Conservation (phyloP, 1,139 yeast species). For the Suhomyces anneliseae region DNA sequence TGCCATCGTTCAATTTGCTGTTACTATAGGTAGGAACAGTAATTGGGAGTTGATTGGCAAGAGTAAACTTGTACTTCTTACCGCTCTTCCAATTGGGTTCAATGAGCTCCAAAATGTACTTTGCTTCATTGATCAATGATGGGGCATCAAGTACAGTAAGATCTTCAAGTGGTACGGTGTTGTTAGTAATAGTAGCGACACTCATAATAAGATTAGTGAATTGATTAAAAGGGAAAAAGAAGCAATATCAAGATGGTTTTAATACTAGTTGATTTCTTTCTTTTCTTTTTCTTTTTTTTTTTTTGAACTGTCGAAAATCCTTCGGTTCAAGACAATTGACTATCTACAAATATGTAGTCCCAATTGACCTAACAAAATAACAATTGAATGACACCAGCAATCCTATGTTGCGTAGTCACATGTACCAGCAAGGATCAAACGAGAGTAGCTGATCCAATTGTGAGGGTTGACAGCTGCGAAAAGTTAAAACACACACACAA, state of each 20-base stretch:
- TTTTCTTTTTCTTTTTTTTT: no score
- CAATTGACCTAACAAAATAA: background rate
- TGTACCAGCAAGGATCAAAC: background rate
- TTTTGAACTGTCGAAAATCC: no score
- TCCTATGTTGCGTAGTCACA: background rate
- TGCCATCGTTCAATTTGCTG: conserved; percentile 17
- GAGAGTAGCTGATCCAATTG: background rate
- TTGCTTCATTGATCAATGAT: conserved; percentile 15
- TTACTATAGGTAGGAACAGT: conserved; percentile 18
- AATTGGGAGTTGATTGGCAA: conserved; percentile 11
- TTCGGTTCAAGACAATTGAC: no score
- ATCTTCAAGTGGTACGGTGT: conserved; percentile 15
- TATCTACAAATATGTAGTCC: background rate
- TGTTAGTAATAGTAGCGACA: conserved; percentile 10
- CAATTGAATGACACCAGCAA: background rate
- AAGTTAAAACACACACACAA: no score
- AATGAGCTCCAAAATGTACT: conserved; percentile 15
- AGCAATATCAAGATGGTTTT: no score
- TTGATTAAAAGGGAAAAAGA: background rate
- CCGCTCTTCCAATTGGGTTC: conserved; percentile 16
- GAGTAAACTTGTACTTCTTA: conserved; percentile 14
- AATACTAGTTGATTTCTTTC: no score
- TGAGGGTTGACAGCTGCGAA: background rate
- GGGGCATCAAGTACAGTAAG: conserved; percentile 14
- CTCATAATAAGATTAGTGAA: conserved; percentile 4